phyloP scores from a whole-genome alignment of 2,329 filamentous ascomycete species.

The Calycina herbarum region DNA sequence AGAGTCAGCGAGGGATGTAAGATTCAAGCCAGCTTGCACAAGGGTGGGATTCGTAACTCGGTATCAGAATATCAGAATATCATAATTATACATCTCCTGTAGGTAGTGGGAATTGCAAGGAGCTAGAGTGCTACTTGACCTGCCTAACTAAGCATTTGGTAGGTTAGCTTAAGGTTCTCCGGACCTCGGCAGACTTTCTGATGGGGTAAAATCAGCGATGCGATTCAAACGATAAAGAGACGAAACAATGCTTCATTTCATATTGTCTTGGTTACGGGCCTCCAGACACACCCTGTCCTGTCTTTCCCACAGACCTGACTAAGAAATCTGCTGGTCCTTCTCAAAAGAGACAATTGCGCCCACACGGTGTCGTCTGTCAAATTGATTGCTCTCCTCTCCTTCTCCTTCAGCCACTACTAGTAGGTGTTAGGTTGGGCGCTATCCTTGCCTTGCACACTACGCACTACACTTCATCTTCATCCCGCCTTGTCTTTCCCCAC shows the following conservation, averaged over 20 bases:
- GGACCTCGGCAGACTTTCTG: slow-evolving; percentile 1
- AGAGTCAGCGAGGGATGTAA: too few relatives aligned
- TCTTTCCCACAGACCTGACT: too few relatives aligned
- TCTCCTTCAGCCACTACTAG: too few relatives aligned
- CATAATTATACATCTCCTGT: neutral
- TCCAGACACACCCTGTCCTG: too few relatives aligned
- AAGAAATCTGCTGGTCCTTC: too few relatives aligned
- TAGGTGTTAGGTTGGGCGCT: neutral
- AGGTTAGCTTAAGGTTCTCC: too few relatives aligned
- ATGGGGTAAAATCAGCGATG: neutral
- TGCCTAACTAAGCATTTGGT: neutral
- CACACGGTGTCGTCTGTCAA: neutral
- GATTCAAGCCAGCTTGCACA: too few relatives aligned
- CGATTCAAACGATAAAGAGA: neutral
- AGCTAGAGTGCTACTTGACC: neutral
- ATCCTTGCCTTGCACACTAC: neutral
- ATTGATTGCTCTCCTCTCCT: neutral
- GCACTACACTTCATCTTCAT: neutral
- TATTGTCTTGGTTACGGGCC: neutral
- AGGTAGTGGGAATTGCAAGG: neutral
- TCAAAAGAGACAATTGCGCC: too few relatives aligned
- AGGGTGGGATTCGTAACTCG: too few relatives aligned
- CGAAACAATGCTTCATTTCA: neutral
- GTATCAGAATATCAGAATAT: neutral
- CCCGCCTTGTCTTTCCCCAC: neutral